Conservation (phyloP, 139 green algal species). For the Gonium pectorale region DNA sequence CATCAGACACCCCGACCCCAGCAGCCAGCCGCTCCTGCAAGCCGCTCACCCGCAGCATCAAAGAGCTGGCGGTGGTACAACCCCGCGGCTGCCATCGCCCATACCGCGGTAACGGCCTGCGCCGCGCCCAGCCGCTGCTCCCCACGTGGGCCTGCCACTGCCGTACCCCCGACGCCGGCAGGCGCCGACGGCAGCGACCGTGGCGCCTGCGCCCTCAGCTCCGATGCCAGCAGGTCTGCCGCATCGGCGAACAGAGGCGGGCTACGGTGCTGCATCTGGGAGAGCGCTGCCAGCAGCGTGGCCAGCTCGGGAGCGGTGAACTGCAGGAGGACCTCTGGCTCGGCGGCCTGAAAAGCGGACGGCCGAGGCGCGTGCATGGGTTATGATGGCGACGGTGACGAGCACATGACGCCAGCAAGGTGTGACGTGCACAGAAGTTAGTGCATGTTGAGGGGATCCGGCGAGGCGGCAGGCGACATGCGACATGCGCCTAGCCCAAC, state of each 20-base stretch:
- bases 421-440: too few species aligned
- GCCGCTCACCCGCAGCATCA: background rate
- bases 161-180: too few species aligned
- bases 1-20: too few species aligned
- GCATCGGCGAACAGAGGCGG: constrained; percentile 15
- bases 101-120: constrained; percentile 22
- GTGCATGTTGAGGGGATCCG: too few species aligned
- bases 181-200: too few species aligned
- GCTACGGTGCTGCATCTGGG: constrained; percentile 5
- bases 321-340: background rate
- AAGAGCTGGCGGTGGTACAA: constrained; percentile 36
- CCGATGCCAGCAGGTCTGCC: constrained; percentile 1
- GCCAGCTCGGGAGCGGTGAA: background rate
- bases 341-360: background rate
- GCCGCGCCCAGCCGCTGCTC: background rate
- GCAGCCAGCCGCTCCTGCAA: background rate
- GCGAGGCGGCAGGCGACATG: too few species aligned
- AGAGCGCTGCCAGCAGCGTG: constrained; percentile 13
- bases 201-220: background rate
- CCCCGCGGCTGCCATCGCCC: constrained; percentile 20
- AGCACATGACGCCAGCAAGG: too few species aligned
- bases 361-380: too few species aligned
- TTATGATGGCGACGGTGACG: too few species aligned
- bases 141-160: background rate
- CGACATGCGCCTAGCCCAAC: too few species aligned